Evolutionary conservation across 2,329 filamentous ascomycete species (phyloP), one percentile per base, ranked within the genome.

Genomic region (Trichoderma breve): DNA sequence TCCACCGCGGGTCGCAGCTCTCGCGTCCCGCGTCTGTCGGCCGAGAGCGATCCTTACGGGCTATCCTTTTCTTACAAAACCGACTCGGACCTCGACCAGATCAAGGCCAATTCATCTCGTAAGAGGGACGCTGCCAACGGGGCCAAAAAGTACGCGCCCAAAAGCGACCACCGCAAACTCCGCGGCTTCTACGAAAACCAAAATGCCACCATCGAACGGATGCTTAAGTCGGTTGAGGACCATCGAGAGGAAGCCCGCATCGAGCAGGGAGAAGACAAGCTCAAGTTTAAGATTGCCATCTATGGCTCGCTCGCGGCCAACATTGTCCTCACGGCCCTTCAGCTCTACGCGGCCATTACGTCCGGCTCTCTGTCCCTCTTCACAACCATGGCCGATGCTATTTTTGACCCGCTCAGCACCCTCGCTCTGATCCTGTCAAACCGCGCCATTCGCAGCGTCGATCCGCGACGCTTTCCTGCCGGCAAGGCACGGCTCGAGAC

Each of bases 401-500:
- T 98, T 75, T 98, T 98, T 83, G 96, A 98, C 79, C 96, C 94
- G 9, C 80, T 97, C 78, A 95, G 92, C 78, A 98, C 97, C 78
- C 81, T 98, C 67, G 95, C 93, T 1, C 87, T 98, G 15, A 94
- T 98, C 72, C 82, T 97, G 47, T 94, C 92, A 73, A 92, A 95
- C 81, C 93, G 95, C 64, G 95, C 96, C 64, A 94, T 98, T 75
- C 92, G 92, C 77, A 90, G 89, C 68, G 95, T 98, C 51, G 94
- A 99, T 77, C 89, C 93, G 2, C 89, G 91, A 66, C 92, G 92
- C 61, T 99, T 97, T 79, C 95, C 95, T 0, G 94, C 93, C 0
- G 95, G 95, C 74, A 98, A 97, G 81, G 94, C 95, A 6, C 91
- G 96, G 34, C 93, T 99, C 74, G 95, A 98, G 82, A 98, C 95